Base-by-base conservation (phyloP, 345 rosid species). In the Citrus sp. region DNA sequence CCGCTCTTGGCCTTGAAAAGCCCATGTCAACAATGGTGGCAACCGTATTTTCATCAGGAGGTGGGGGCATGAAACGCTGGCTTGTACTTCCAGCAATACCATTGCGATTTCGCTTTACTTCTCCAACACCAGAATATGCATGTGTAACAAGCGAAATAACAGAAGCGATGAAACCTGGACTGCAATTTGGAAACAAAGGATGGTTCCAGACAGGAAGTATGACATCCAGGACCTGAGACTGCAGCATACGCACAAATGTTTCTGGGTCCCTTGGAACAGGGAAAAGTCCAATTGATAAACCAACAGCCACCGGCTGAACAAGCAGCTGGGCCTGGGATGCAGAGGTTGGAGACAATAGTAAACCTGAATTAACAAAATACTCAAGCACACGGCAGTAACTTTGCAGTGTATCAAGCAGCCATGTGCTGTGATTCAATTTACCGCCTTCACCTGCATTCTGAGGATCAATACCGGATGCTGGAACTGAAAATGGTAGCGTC, bases 11-110 rank as follows among this genome's bases (percentile, higher is more conserved):
- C 91, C 98, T 92, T 80, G 97, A 90, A 85, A 95, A 92, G 51
- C 99, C 99, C 99, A 95, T 95, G 85, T 92, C 98, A 78, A 92
- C 96, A 75, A 95, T 95, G 81, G 91, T 92, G 77, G 94, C 83
- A 81, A 95, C 90, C 54, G 92, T 89, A 81, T 88, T 86, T 84
- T 95, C 99, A 80, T 95, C 99, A 56, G 90, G 99, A 59, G 96
- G 97, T 49, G 96, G 95, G 35, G 98, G 94, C 78, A 89, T 67
- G 67, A 90, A 87, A 61, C 93, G 87, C 70, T 92, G 98, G 81
- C 84, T 93, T 80, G 91, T 72, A 82, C 90, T 91, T 72, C 94
- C 92, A 25, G 89, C 72, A 76, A 84, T 84, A 77, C 94, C 90
- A 77, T 79, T 86, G 34, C 91, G 94, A 82, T 79, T 93, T 86